These are phyloP conservation scores for Aspergillus ibericus DNA, from an alignment of 2,329 filamentous ascomycete species.

Conservation along the genomic window DNA sequence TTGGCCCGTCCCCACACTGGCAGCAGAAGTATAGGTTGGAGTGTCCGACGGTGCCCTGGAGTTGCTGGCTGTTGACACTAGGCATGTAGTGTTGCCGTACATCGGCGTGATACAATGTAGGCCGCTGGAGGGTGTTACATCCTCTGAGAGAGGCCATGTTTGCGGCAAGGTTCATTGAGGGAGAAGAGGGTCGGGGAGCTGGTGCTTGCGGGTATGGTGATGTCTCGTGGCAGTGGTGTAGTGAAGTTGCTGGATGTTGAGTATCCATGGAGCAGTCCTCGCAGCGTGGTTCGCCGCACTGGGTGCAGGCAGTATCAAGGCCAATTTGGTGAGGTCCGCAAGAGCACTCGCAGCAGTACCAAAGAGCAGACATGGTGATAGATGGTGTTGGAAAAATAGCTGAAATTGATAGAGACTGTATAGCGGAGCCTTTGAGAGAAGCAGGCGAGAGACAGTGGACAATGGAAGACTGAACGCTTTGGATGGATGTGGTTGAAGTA, in stretches of 20 bases:
- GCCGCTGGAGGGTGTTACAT: not conserved
- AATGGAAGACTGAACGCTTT: not conserved
- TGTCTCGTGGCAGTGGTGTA: slow-evolving; percentile 2
- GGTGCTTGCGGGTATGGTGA: slow-evolving; percentile 1
- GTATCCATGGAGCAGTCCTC: not conserved
- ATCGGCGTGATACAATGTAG: not conserved
- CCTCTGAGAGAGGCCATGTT: not conserved
- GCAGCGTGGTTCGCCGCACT: slow-evolving; percentile 2
- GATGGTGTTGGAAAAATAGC: not conserved
- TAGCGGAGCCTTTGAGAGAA: not conserved
- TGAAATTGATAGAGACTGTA: not conserved
- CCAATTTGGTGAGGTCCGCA: not conserved
- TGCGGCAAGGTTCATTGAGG: not conserved
- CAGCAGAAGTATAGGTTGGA: slow-evolving; percentile 42
- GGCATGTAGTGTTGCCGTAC: not conserved
- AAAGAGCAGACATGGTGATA: slow-evolving; percentile 1
- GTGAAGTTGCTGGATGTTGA: not conserved
- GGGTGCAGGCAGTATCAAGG: not conserved
- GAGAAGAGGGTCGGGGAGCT: not conserved
- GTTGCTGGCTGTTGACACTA: slow-evolving; percentile 6
- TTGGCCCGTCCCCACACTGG: slow-evolving; percentile 40
- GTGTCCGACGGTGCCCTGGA: not conserved
- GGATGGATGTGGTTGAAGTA: not conserved
- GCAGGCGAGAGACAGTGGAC: not conserved
- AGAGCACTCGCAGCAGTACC: slow-evolving; percentile 3